phyloP scores from a whole-genome alignment of 306 rosid species.

The Glycine tomentella region DNA sequence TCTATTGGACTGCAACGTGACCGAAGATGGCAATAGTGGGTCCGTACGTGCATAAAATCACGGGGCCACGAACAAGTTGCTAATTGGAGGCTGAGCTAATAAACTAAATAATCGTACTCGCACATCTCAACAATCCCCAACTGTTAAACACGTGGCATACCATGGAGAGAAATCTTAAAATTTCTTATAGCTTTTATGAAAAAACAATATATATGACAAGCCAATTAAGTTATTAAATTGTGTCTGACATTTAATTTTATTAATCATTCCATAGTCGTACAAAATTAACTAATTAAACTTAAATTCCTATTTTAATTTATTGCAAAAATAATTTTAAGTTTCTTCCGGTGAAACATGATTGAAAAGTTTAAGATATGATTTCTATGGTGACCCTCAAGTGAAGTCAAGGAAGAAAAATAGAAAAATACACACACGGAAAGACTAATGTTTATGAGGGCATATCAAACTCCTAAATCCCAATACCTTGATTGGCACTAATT shows the following conservation, averaged over 20 bases:
- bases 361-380: neutral
- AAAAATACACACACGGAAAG: neutral
- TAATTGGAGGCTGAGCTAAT: neutral
- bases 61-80: neutral
- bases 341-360: neutral
- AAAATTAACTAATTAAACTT: neutral
- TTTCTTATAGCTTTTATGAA: neutral
- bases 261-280: neutral
- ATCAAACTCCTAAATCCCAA: neutral
- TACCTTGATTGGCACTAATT: neutral
- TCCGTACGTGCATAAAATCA: neutral
- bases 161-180: neutral
- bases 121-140: neutral
- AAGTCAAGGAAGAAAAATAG: neutral
- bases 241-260: neutral
- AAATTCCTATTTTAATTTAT: neutral
- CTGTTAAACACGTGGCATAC: conserved; percentile 1
- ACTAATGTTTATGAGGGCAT: neutral
- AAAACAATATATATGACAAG: neutral
- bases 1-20: neutral
- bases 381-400: no score
- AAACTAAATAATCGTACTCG: neutral
- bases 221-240: neutral
- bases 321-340: neutral
- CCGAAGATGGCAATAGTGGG: conserved; percentile 16